Conservation (phyloP, 1,139 yeast genomes). For the Scheffersomyces titani region DNA sequence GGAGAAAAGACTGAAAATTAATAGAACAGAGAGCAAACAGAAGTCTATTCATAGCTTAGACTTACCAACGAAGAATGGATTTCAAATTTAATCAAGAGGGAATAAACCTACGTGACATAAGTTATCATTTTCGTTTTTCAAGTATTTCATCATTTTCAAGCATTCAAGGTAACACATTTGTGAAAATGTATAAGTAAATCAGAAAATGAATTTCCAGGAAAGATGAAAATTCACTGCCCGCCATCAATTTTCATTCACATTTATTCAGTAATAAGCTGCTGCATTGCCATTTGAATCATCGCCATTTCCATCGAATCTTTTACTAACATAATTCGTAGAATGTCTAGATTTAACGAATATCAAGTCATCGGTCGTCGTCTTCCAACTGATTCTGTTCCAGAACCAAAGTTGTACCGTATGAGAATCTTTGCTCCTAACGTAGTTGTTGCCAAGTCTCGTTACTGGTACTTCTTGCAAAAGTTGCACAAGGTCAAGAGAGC, state of each 20-base stretch:
- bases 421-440: slow-evolving; percentile 99
- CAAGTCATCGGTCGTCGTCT: slow-evolving; percentile 99
- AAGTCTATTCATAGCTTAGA: too few relatives aligned
- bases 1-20: not conserved
- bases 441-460: slow-evolving; percentile 99
- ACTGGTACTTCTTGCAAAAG: slow-evolving; percentile 99
- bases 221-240: not conserved
- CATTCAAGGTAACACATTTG: not conserved
- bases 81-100: not conserved
- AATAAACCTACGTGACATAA: not conserved
- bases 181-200: not conserved
- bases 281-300: not conserved
- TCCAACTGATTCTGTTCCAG: slow-evolving; percentile 98
- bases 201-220: not conserved
- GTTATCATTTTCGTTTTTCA: too few relatives aligned
- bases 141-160: not conserved
- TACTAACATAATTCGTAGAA: slow-evolving; percentile 25
- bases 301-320: not conserved
- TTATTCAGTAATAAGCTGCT: not conserved
- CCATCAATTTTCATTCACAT: not conserved
- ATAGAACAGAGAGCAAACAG: not conserved
- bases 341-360: slow-evolving; percentile 98
- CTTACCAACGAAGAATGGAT: not conserved
- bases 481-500: slow-evolving; percentile 99
- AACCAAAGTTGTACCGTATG: slow-evolving; percentile 99